Base-by-base conservation (phyloP, 805 yeast species). In the Metschnikowia vanudenii region DNA sequence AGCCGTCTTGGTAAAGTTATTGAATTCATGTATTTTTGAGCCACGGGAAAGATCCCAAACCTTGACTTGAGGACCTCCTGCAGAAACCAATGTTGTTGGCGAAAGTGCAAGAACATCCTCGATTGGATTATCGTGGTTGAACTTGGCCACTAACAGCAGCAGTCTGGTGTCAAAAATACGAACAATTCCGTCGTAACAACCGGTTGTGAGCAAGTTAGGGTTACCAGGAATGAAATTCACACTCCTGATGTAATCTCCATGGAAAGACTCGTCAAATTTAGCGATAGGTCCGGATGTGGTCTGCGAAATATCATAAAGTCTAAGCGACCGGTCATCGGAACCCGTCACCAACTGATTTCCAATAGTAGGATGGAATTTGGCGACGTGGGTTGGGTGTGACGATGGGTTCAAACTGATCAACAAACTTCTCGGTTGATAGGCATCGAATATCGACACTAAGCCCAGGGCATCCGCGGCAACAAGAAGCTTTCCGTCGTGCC, bases 401-500 rank as follows among this genome's bases (percentile, higher is more conserved):
- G 95, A 83, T 5, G 97, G 96, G 46, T 81, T 80, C 41, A 94
- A 74, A 18, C 94, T 82, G 31, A 92, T 87, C 46, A 92, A 73
- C 18, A 90, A 71, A 18, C 88, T 82, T 56, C 96, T 75, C 36
- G 96, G 90, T 54, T 81, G 84, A 46, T 78, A 73, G 28, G 96
- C 82, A 64, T 94, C 97, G 61, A 87, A 92, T 9, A 91, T 83
- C 52, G 95, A 95, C 12, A 94, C 96, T 46, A 88, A 64, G 16
- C 99, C 99, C 3, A 94, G 81, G 12, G 96, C 96, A 69, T 94
- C 99, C 58, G 96, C 95, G 4, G 97, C 97, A 17, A 86, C 95
- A 24, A 94, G 65, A 38, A 94, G 76, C 62, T 88, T 87, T 45
- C 99, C 99, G 62, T 94, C 99, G 46, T 78, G 78, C 59, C 98